Evolutionary conservation across 2,329 filamentous ascomycete genomes (phyloP).

Genomic region (Fusarium concolor): DNA sequence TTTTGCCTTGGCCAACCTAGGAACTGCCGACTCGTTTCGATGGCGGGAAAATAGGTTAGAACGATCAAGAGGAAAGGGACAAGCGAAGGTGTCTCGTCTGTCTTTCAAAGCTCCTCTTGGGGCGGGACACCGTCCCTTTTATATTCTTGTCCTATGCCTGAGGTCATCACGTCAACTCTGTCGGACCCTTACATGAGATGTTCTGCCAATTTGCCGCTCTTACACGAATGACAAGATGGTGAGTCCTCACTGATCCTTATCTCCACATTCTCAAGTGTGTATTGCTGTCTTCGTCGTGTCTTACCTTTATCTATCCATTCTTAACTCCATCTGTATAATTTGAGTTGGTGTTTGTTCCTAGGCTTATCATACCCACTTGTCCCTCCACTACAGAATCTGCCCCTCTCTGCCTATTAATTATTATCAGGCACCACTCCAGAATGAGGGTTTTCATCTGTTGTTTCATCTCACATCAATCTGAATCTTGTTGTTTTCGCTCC

Average conservation of each 20-base stretch:
- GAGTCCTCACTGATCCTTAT: conserved; percentile 4
- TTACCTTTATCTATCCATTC: neutral
- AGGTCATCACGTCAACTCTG: conserved; percentile 32
- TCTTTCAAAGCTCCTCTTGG: conserved; percentile 16
- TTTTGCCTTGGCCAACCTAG: conserved; percentile 40
- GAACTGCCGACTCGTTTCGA: conserved; percentile 38
- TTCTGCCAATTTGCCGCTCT: conserved; percentile 5
- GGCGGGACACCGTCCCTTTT: conserved; percentile 43
- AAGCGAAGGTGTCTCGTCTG: conserved; percentile 30
- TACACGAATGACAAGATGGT: neutral
- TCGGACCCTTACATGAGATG: conserved; percentile 6
- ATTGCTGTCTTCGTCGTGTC: neutral
- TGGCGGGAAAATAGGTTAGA: conserved; percentile 32
- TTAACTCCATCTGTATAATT: conserved; percentile 14
- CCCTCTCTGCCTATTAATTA: conserved; percentile 16
- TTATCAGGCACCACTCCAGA: conserved; percentile 16
- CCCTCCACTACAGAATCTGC: conserved; percentile 32
- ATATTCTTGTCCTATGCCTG: conserved; percentile 41
- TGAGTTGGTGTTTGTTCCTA: conserved; percentile 28
- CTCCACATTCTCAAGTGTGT: conserved; percentile 8
- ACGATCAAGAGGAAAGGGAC: conserved; percentile 18
- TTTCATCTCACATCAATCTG: conserved; percentile 23
- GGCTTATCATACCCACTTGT: conserved; percentile 13
- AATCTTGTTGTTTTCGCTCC: conserved; percentile 41
- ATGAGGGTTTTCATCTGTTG: conserved; percentile 37